These are phyloP conservation scores for Podila minutissima DNA, from an alignment of 192 early-diverging fungal species.

Conservation along the genomic window DNA sequence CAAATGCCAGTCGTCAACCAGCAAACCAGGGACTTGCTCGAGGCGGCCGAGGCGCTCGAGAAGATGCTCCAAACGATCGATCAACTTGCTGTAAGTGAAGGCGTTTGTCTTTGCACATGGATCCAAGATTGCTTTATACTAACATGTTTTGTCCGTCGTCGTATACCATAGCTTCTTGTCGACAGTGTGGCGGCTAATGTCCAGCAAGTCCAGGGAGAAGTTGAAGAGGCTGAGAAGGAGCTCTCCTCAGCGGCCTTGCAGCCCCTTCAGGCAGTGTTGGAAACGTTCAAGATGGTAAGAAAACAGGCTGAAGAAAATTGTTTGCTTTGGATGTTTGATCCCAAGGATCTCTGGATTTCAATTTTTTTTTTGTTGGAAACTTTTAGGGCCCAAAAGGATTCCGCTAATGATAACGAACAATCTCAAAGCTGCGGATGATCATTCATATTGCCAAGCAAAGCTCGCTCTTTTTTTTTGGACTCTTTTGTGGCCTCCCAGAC, in stretches of 20 bases:
- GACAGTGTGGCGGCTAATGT: conserved; percentile 34
- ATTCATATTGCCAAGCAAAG: neutral
- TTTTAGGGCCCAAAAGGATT: conserved; percentile 40
- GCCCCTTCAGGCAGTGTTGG: conserved; percentile 36
- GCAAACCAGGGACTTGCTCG: conserved; percentile 20
- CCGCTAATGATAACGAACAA: neutral
- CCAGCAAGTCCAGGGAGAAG: neutral
- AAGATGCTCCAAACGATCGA: conserved; percentile 35
- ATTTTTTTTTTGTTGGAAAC: neutral
- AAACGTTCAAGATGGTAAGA: conserved; percentile 37
- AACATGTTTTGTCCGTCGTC: neutral
- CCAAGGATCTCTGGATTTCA: neutral
- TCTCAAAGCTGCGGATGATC: neutral
- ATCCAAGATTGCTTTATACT: neutral
- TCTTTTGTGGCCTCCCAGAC: no score
- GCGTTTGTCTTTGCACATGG: neutral
- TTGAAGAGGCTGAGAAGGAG: conserved; percentile 36
- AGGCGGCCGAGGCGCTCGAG: conserved; percentile 26
- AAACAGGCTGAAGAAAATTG: neutral
- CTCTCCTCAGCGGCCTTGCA: conserved; percentile 22
- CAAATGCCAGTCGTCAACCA: conserved; percentile 17
- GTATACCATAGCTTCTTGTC: conserved; percentile 15
- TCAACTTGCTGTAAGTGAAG: conserved; percentile 20
- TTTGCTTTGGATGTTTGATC: neutral
- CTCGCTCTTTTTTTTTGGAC: no score